Conservation (phyloP, 345 rosid genomes). For the Populus alba region DNA sequence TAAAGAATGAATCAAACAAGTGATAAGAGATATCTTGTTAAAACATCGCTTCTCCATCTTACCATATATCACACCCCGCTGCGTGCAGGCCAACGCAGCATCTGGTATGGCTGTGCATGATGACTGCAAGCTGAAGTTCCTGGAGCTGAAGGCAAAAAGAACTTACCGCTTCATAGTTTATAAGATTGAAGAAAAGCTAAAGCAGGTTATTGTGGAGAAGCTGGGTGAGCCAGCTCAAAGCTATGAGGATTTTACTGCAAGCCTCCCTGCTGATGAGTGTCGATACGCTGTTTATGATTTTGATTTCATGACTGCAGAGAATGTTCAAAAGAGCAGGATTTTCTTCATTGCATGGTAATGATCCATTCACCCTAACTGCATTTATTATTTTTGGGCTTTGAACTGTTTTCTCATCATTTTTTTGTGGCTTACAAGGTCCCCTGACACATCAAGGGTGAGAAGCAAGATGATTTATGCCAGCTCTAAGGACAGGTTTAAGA, state of each 20-base stretch:
- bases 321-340: conserved; percentile 36
- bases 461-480: conserved; percentile 44
- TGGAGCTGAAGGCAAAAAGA: conserved; percentile 39
- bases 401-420: neutral
- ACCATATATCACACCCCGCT: neutral
- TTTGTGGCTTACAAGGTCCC: conserved; percentile 22
- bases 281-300: conserved; percentile 41
- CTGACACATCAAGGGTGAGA: conserved; percentile 36
- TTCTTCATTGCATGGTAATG: conserved; percentile 40
- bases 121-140: conserved; percentile 35
- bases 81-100: conserved; percentile 26
- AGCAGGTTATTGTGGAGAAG: conserved; percentile 39
- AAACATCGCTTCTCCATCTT: neutral
- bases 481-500: conserved; percentile 40
- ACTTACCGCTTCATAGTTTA: conserved; percentile 32
- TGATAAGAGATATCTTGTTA: neutral
- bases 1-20: neutral
- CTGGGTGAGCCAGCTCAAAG: conserved; percentile 38
- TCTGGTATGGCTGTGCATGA: conserved; percentile 41
- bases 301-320: conserved; percentile 37
- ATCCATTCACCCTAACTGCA: neutral
- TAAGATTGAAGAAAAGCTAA: conserved; percentile 43
- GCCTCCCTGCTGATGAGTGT: conserved; percentile 37
- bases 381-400: neutral
- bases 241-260: conserved; percentile 34